Base-by-base conservation (phyloP, 352 stramenopile species). In the Phytophthora pisi region DNA sequence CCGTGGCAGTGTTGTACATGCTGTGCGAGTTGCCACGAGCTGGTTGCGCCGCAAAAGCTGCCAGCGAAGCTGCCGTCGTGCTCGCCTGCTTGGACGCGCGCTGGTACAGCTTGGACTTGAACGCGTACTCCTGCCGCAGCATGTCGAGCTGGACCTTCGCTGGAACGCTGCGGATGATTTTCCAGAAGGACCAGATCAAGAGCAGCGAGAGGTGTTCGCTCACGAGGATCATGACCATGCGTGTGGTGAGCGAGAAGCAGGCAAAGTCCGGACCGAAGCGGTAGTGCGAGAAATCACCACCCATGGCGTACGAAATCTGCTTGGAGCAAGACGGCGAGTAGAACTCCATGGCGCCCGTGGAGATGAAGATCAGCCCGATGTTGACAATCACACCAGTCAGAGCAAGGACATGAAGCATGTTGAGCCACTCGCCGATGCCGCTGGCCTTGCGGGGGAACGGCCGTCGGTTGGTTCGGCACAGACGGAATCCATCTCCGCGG, bases 201-300 rank as follows among this genome's bases (percentile, higher is more conserved):
- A 81, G 64, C 46, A 93, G 73, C 36, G 86, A 64, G 3, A 85
- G 28, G 52, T 95, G 84, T 61, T 95, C 87, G 50, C 71, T 80
- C 42, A 95, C 77, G 28, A 95, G 75, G 40, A 95, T 86, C 82
- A 95, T 86, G 34, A 95, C 76, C 66, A 95, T 82, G 42, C 87
- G 87, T 13, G 75, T 82, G 36, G 87, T 92, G 47, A 93, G 70
- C 9, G 83, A 89, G 66, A 91, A 89, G 70, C 86, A 94, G 18
- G 76, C 58, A 43, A 94, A 91, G 61, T 91, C 82, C 3, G 86
- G 86, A 5, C 86, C 86, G 61, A 94, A 92, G 45, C 76, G 81
- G 59, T 89, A 94, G 42, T 81, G 66, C 16, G 72, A 74, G 23
- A 86, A 90, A 64, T 93, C 75, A 18, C 68, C 71, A 10, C 78